Base-by-base conservation (phyloP, 1,284 basidiomycete species). In the Ustilago sp. region DNA sequence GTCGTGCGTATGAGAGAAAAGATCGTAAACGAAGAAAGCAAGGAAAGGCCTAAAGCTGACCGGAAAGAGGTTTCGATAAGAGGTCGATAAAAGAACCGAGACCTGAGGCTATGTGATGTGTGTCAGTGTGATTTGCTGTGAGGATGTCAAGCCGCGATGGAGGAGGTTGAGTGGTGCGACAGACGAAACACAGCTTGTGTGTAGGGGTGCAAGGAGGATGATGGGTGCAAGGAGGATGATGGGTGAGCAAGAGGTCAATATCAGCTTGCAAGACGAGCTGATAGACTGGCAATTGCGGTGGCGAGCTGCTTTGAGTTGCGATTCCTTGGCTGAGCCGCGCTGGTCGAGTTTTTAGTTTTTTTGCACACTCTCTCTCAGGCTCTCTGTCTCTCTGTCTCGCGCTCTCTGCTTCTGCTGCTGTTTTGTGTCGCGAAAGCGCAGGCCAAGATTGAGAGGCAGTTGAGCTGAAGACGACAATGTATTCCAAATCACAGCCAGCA, bases 221-320 rank as follows among this genome's bases (percentile, higher is more conserved):
- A 53, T 70, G 68, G 23, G 63, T 70, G 68, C 23, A 28, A 38
- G n/a, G 32, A 47, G 38, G 59, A 54, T 58, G 63, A 53, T 70
- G 68, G 23, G 63, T 70, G 68, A 58, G 28, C 51, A 58, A 28
- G 55, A 70, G 32, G 48, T 31, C 19, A 50, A 62, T 15, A 28
- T 7, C 35, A 31, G 17, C 23, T 15, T 4, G 8, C 31, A 32
- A 12, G 19, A 28, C 13, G 31, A 50, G 32, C 36, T 28, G 63
- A 65, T 65, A 50, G 48, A 57, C 54, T 65, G 58, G 51, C 47
- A 61, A 58, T 45, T 19, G 54, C 61, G 59, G 65, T 64, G 58
- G 58, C 63, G 54, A 69, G 54, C 38, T 28, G 57, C 57, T 66
- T 43, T 59, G 56, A 45, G 52, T 54, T 38, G 2, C 23, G n/a